Base-by-base conservation (phyloP, 306 rosid species). In the Prinsepia uniflora region DNA sequence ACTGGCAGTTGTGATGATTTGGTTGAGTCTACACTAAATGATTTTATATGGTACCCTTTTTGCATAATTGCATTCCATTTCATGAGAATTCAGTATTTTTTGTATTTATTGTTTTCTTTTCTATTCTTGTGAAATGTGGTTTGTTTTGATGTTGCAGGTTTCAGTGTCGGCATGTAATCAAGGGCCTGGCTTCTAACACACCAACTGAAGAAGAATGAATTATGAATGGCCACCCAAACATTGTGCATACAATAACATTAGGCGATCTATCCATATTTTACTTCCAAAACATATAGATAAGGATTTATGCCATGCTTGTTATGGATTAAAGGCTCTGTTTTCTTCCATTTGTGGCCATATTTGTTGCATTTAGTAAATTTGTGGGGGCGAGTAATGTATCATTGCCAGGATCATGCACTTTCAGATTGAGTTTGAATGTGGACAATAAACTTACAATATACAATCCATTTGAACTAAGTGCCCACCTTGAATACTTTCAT, bases 111-210 rank as follows among this genome's bases (percentile, higher is more conserved):
- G 65, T 43, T 40, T 20, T 57, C 42, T 63, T 46, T 39, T 19
- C 47, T 49, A 40, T 39, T 19, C 47, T 49, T 20, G 61, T 71
- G 70, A 74, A 68, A 41, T 64, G 30, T 71, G 63, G 71, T 1
- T 24, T 56, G 11, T 80, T 40, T 53, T 41, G 62, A 40, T 54
- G 57, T 56, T 67, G 17, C 82, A 94, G 98, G 98, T 94, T 90
- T 82, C 98, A 94, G 56, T 94, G 98, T 80, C 89, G 96, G 46
- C 97, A 94, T 64, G 90, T 78, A 52, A 84, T 94, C 81, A 90
- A 86, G 82, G 97, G 98, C 79, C 77, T 94, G 52, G 80, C 86
- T 64, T 82, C 79, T 84, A 86, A 85, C 72, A 67, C 74, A 54
- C 79, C 73, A 50, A 70, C 83, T 46, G 97, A 88, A 80, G 94